Evolutionary conservation across 805 yeast species (phyloP).

Genomic region (Lachancea thermotolerans): DNA sequence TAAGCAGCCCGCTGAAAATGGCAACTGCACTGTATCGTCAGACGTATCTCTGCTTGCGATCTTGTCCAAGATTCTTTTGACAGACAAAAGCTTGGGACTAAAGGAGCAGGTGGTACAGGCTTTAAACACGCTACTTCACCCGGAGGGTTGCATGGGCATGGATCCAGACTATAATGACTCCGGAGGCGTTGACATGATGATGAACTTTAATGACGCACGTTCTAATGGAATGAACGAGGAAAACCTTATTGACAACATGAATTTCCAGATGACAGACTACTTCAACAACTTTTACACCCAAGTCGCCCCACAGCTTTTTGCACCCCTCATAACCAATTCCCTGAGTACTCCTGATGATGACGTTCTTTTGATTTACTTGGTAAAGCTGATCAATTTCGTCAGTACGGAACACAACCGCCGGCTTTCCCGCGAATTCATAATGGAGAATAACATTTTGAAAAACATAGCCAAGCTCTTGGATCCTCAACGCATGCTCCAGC

Average conservation of each 20-base stretch:
- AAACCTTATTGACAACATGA: conserved; percentile 11
- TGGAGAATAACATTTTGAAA: conserved; percentile 49
- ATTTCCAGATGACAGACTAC: conserved; percentile 24
- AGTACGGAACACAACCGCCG: conserved; percentile 54
- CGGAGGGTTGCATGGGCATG: conserved; percentile 32
- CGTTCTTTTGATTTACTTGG: conserved; percentile 47
- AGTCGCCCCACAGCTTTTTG: conserved; percentile 54
- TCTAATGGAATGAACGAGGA: conserved; percentile 6
- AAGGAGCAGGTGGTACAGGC: conserved; percentile 84
- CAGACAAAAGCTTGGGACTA: conserved; percentile 62
- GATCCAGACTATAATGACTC: conserved; percentile 14
- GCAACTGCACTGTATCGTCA: neutral
- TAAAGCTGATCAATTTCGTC: conserved; percentile 67
- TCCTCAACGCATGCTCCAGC: conserved; percentile 36
- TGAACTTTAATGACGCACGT: conserved; percentile 9
- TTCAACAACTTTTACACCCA: conserved; percentile 53
- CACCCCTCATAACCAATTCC: conserved; percentile 37
- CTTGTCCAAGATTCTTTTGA: conserved; percentile 51
- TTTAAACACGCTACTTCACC: conserved; percentile 63
- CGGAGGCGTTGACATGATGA: conserved; percentile 4
- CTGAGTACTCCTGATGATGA: conserved; percentile 28
- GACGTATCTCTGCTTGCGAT: conserved; percentile 55
- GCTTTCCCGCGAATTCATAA: conserved; percentile 54
- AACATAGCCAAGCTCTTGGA: conserved; percentile 49
- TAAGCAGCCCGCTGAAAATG: neutral